Base-by-base conservation (phyloP, 2,329 filamentous ascomycete species). In the Fusarium domesticum region DNA sequence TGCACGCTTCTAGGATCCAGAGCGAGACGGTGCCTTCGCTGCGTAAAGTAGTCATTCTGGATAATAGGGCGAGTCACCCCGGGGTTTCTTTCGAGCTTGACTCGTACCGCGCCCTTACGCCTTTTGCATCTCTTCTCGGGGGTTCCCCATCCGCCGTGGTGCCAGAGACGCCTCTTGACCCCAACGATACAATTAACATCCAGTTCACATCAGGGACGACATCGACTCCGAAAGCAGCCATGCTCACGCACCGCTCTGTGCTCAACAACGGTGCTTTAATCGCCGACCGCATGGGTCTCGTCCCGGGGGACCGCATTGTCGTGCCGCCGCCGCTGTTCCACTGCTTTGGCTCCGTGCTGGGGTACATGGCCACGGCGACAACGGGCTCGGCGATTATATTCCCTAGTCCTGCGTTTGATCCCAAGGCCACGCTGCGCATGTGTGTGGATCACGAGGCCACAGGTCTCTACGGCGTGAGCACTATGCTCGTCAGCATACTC, bases 141-240 rank as follows among this genome's bases (percentile, higher is more conserved):
- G 55, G 63, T 14, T 64, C 67, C 0, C 51, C 60, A 2, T 46
- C 58, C 0, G 15, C 63, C 2, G 58, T 81, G 2, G 59, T 49
- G 16, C 76, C 77, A 0, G 72, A 76, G 42, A 43, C 64, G 18
- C 70, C 70, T 0, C 72, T 85, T 2, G 54, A 72, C 14, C 74
- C 82, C 0, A 65, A 79, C 48, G 92, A 97, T 39, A 82, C 86
- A 3, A 84, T 95, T 54, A 97, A 96, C 63, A 96, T 97, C 53
- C 92, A 97, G 66, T 97, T 97, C 71, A 98, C 93, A 0, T 92
- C 86, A 0, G 93, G 92, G n/a, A 97, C 93, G 0, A 97, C 93
- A 0, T 88, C 87, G 1, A 75, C 80, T 60, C 92, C 91, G 17
- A 97, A 97, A 70, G 93, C 93, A 0, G 92, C 92, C 2, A 95